Evolutionary conservation across 495 filamentous ascomycete genomes (phyloP), one percentile per base, ranked within the genome.

Genomic region (Thermochaetoides thermophila): DNA sequence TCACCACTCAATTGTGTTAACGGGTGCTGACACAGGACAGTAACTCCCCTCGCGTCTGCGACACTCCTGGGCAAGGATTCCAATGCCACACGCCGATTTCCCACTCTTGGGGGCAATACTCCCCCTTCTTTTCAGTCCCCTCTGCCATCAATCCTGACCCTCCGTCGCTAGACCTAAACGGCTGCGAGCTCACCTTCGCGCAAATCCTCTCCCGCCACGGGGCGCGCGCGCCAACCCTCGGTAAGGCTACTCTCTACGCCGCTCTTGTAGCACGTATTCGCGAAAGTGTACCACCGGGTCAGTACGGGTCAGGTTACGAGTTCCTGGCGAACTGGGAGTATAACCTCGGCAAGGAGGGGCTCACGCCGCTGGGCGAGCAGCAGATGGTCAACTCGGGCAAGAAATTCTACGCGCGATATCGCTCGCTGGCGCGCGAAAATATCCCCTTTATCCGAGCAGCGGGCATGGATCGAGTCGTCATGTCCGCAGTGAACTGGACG

Each of bases 31-130:
- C n/a, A n/a, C n/a, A n/a, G n/a, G n/a, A n/a, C n/a, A n/a, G n/a
- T n/a, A n/a, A n/a, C n/a, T n/a, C n/a, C n/a, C n/a, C n/a, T 2
- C 26, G 5, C 5, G 18, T 24, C 10, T 85, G 79, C 52, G 74
- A 78, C 46, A 69, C 61, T 2, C 55, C 74, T 10, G 41, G 68
- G 10, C 44, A 53, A 31, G 83, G 81, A 17, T 84, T 74, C 49
- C 69, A 74, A 40, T 64, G 60, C 28, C 34, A 38, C 29, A 34
- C 39, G 5, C 22, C 63, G 11, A 60, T 77, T 27, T 70, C 81
- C 3, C 82, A 79, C 38, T 68, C 55, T 37, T 91, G 83, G 84
- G 84, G 84, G 33, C 81, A 84, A 46, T 89, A 93, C 54, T 81
- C 81, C 14, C 82, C 84, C 10, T 85, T 71, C 52, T 91, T 78